Conservation (phyloP, 768 basidiomycete genomes). For the Gloeostereum incarnatum region DNA sequence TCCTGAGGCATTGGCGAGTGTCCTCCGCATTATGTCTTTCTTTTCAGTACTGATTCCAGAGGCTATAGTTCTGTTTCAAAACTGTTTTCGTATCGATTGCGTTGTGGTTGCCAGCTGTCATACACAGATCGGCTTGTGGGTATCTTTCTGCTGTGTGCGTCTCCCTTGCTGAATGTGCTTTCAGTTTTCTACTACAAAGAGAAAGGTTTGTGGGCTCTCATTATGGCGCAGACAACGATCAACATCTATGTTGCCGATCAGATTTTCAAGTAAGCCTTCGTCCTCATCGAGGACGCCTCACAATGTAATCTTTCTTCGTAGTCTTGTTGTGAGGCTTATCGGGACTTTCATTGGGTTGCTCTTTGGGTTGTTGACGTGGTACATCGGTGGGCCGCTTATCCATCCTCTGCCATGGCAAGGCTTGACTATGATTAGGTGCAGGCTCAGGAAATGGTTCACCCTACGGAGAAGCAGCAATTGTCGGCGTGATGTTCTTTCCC, state of each 20-base stretch:
- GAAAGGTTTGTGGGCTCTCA: conserved; percentile 45
- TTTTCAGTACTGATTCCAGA: background rate
- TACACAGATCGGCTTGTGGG: conserved; percentile 30
- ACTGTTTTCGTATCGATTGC: conserved; percentile 37
- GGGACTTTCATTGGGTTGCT: conserved; percentile 35
- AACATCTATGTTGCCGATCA: conserved; percentile 52
- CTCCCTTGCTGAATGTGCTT: too few relatives aligned
- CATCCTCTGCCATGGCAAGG: background rate
- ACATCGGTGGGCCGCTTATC: conserved; percentile 22
- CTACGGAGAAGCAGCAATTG: conserved; percentile 40
- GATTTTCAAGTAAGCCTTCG: conserved; percentile 30
- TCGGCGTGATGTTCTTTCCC: conserved; percentile 37
- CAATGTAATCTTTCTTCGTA: conserved; percentile 7
- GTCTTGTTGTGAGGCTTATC: conserved; percentile 31
- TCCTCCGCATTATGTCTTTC: background rate
- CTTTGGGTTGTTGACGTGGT: conserved; percentile 41
- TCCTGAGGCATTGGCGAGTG: conserved; percentile 27
- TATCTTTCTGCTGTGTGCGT: conserved; percentile 4
- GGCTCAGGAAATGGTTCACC: conserved; percentile 39
- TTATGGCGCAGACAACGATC: conserved; percentile 52
- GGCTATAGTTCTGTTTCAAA: conserved; percentile 36
- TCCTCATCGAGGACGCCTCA: background rate
- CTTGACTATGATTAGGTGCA: conserved; percentile 21
- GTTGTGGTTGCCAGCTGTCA: conserved; percentile 42
- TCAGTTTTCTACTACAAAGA: conserved; percentile 32